Evolutionary conservation across 495 filamentous ascomycete species (phyloP).

Genomic region (Cryomyces minteri): DNA sequence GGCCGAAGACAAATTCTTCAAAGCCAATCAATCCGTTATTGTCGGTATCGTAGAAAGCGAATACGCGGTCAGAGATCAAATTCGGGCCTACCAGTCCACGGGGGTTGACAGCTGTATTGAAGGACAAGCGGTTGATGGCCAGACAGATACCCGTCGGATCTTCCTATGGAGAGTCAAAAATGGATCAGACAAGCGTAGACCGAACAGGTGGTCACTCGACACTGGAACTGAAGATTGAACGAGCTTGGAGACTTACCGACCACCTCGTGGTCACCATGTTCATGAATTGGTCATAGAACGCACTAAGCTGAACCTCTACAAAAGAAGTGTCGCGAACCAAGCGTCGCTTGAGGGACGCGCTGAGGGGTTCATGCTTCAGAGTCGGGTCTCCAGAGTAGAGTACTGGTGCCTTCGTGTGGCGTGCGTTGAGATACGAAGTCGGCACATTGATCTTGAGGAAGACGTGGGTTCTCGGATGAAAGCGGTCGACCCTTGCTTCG

Average conservation of each 20-base stretch:
- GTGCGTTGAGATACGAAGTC: slow-evolving; percentile 40
- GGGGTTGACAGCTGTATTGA: slow-evolving; percentile 60
- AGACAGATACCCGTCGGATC: slow-evolving; percentile 48
- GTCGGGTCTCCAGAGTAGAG: slow-evolving; percentile 85
- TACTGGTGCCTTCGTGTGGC: slow-evolving; percentile 48
- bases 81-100: slow-evolving; percentile 81
- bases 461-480: slow-evolving; percentile 76
- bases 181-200: slow-evolving; percentile 63
- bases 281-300: no score
- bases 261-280: no score
- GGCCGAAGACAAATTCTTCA: slow-evolving; percentile 68
- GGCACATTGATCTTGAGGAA: slow-evolving; percentile 86
- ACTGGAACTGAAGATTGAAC: no score
- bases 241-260: no score
- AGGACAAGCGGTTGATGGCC: slow-evolving; percentile 47
- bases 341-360: slow-evolving; percentile 39
- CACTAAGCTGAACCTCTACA: slow-evolving; percentile 71
- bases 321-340: slow-evolving; percentile 56
- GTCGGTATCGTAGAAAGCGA: slow-evolving; percentile 88
- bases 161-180: slow-evolving; percentile 25
- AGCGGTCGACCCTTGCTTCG: slow-evolving; percentile 42
- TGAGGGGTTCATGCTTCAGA: slow-evolving; percentile 42
- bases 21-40: slow-evolving; percentile 83
- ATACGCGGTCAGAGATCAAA: slow-evolving; percentile 87
- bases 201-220: no score